These are phyloP conservation scores for Saccharomyces hybrid DNA, from an alignment of 1,139 yeast species.

Conservation along the genomic window DNA sequence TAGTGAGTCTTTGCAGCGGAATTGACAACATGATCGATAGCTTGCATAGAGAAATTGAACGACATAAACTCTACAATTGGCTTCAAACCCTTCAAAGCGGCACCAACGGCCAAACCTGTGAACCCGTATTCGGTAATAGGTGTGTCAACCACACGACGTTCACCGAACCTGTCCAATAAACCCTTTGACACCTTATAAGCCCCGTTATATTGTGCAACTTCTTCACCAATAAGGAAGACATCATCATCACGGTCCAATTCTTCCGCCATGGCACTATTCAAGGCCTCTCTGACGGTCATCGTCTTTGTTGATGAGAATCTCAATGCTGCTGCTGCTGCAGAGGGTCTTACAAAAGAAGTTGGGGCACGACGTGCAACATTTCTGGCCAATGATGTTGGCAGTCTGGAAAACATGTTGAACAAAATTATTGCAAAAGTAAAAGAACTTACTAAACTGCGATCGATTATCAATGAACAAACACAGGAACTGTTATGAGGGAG, in stretches of 20 bases:
- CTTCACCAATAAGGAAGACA: conserved; percentile 96
- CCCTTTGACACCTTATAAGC: conserved; percentile 98
- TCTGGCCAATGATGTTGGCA: conserved; percentile 1
- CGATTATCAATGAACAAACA: neutral
- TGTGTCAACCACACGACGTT: conserved; percentile 91
- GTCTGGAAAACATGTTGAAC: conserved; percentile 1
- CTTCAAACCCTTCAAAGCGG: conserved; percentile 92
- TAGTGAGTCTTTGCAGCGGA: conserved; percentile 98
- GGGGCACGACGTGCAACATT: neutral
- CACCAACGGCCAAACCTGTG: conserved; percentile 96
- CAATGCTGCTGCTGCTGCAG: conserved; percentile 9
- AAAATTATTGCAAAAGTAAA: neutral
- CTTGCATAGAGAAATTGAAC: conserved; percentile 98
- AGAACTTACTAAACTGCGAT: neutral
- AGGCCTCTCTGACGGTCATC: conserved; percentile 94
- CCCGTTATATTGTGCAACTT: conserved; percentile 98
- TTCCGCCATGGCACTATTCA: conserved; percentile 91
- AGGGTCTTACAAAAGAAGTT: conserved; percentile 4
- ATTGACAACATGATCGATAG: conserved; percentile 95
- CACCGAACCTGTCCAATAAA: conserved; percentile 92
- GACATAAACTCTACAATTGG: conserved; percentile 99
- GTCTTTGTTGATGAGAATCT: conserved; percentile 43
- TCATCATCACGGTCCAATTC: conserved; percentile 94
- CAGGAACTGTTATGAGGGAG: neutral
- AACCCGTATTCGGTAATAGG: conserved; percentile 99